phyloP scores from a whole-genome alignment of 306 rosid genomes.

The Sechiopsis laciniata region DNA sequence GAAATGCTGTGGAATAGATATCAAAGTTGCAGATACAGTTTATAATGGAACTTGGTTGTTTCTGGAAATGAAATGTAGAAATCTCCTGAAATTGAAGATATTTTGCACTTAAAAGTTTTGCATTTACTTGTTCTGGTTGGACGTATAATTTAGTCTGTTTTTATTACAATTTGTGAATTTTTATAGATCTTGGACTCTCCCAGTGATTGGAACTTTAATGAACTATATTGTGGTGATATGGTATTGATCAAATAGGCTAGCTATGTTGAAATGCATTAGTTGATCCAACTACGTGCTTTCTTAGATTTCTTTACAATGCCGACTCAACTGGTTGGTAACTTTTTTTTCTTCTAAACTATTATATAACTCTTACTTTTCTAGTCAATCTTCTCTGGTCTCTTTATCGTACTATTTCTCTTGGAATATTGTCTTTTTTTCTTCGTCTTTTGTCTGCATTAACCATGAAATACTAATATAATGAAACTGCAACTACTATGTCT shows the following conservation, averaged over 20 bases:
- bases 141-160: background rate
- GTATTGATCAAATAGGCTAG: constrained; percentile 18
- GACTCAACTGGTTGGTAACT: background rate
- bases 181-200: constrained; percentile 8
- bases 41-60: background rate
- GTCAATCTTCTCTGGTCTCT: background rate
- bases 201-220: background rate
- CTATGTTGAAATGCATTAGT: background rate
- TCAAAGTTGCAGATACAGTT: background rate
- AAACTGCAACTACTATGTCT: constrained; percentile 7
- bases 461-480: background rate
- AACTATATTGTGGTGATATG: constrained; percentile 17
- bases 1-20: background rate
- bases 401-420: background rate
- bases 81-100: too few species aligned
- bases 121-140: background rate
- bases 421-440: background rate
- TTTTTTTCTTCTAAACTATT: background rate
- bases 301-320: background rate
- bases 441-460: background rate
- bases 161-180: constrained; percentile 10
- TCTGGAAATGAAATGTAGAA: background rate
- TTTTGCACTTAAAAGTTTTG: background rate
- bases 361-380: too few species aligned
- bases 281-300: background rate